Evolutionary conservation across 371 early-diverging fungal species (phyloP).

Genomic region (Lichtheimia hyalospora): DNA sequence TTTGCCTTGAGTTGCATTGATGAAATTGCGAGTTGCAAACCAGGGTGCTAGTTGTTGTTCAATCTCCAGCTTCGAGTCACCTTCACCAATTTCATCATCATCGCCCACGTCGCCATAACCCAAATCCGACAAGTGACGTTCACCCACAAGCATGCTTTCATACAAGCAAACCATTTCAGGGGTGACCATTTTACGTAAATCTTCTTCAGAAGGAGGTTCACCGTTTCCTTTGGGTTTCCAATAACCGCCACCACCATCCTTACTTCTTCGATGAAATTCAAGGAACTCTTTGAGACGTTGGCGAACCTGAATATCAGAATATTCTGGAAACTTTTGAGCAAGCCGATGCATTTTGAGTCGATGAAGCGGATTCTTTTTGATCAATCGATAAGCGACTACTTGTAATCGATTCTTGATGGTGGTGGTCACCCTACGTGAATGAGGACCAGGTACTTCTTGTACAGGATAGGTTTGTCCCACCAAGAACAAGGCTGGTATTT

Average conservation of each 20-base stretch:
- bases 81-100: slow-evolving; percentile 67
- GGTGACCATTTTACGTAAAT: slow-evolving; percentile 92
- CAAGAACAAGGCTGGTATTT: slow-evolving; percentile 82
- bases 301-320: slow-evolving; percentile 85
- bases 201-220: slow-evolving; percentile 90
- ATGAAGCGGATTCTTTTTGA: slow-evolving; percentile 74
- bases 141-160: slow-evolving; percentile 96
- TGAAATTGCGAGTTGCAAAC: slow-evolving; percentile 96
- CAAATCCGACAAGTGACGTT: slow-evolving; percentile 92
- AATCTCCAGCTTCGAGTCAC: slow-evolving; percentile 75
- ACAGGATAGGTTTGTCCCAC: slow-evolving; percentile 98
- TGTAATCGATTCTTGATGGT: slow-evolving; percentile 93
- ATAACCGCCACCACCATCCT: slow-evolving; percentile 73
- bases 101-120: slow-evolving; percentile 79
- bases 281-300: slow-evolving; percentile 95
- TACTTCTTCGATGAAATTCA: slow-evolving; percentile 91
- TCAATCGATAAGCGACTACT: slow-evolving; percentile 85
- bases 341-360: slow-evolving; percentile 76
- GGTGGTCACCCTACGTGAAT: slow-evolving; percentile 93
- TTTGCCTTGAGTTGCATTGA: slow-evolving; percentile 87
- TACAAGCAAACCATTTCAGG: slow-evolving; percentile 98
- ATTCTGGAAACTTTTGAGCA: slow-evolving; percentile 81
- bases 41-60: slow-evolving; percentile 96
- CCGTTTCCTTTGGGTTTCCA: slow-evolving; percentile 87
- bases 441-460: slow-evolving; percentile 96